Evolutionary conservation across 768 basidiomycete genomes (phyloP), one percentile per base, ranked within the genome.

Genomic region (Boletales sp.): DNA sequence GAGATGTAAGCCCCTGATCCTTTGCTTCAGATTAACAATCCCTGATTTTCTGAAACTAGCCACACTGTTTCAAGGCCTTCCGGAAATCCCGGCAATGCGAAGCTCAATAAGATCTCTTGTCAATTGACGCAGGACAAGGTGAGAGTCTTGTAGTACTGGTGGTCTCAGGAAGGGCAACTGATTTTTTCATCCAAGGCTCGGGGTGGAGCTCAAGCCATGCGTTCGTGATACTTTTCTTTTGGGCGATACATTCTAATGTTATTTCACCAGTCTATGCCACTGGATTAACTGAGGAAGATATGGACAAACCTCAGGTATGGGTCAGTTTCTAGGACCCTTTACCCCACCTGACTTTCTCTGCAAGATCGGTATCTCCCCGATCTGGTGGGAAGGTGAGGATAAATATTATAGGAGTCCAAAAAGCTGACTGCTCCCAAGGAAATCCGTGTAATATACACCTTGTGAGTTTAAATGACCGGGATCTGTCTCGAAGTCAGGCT

Each of bases 321-420:
- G 46, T 45, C 30, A 41, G 5, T 41, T 34, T 9, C 8, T 8
- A 17, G 51, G 44, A 40, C 25, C 32, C 17, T 18, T 13, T 25
- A 32, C 50, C 51, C 18, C 51, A 18, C 46, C 51, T 56, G 28
- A 57, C 32, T 40, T 49, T 33, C 19, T 56, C 18, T 62, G 41
- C 9, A 37, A 91, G 86, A 85, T 94, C 60, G 91, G 91, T 41
- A 90, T 94, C 61, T 87, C 87, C 30, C 84, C 88, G 4, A 78
- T 92, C 46, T 94, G 90, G 90, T 94, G 90, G 89, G 90, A 93
- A 78, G 90, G 90, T 86, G 56, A 53, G 56, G 46, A 10, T 35
- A 14, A 14, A 28, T 41, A 19, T 12, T 21, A 6, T 36, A 35
- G 2, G 19, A 42, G 41, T 18, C 18, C 11, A 48, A 37, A 18